phyloP scores from a whole-genome alignment of 2,329 filamentous ascomycete genomes.

The Setomelanomma holmii region DNA sequence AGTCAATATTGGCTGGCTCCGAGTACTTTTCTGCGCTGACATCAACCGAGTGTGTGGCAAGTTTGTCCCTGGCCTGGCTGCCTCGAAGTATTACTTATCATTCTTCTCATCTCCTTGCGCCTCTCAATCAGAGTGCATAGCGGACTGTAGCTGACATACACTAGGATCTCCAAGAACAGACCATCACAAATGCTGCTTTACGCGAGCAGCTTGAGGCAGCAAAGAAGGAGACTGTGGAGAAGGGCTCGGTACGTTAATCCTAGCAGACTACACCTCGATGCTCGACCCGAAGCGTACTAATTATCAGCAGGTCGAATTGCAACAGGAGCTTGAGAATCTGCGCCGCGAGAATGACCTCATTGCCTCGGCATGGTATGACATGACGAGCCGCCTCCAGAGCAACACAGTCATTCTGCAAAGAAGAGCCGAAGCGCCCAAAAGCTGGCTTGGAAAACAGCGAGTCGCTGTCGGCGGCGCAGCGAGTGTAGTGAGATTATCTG shows the following conservation, averaged over 20 bases:
- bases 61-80: slow-evolving; percentile 38
- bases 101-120: slow-evolving; percentile 9
- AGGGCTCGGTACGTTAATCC: slow-evolving; percentile 42
- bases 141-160: slow-evolving; percentile 16
- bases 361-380: slow-evolving; percentile 84
- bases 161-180: slow-evolving; percentile 44
- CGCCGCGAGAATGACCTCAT: slow-evolving; percentile 81
- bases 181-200: slow-evolving; percentile 28
- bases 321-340: slow-evolving; percentile 68
- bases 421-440: slow-evolving; percentile 75
- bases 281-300: slow-evolving; percentile 5
- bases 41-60: slow-evolving; percentile 34
- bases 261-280: background rate
- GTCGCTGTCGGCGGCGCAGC: slow-evolving; percentile 46
- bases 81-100: slow-evolving; percentile 36
- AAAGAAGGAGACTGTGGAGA: slow-evolving; percentile 43
- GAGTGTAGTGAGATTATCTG: slow-evolving; percentile 25
- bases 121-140: slow-evolving; percentile 1
- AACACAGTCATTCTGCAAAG: slow-evolving; percentile 81
- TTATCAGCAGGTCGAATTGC: slow-evolving; percentile 35
- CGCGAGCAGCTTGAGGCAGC: slow-evolving; percentile 42
- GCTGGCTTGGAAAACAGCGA: slow-evolving; percentile 85
- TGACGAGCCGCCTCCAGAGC: slow-evolving; percentile 78
- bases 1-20: slow-evolving; percentile 20
- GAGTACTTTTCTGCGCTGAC: slow-evolving; percentile 20